phyloP scores from a whole-genome alignment of 345 rosid genomes.

The Angophora floribunda region DNA sequence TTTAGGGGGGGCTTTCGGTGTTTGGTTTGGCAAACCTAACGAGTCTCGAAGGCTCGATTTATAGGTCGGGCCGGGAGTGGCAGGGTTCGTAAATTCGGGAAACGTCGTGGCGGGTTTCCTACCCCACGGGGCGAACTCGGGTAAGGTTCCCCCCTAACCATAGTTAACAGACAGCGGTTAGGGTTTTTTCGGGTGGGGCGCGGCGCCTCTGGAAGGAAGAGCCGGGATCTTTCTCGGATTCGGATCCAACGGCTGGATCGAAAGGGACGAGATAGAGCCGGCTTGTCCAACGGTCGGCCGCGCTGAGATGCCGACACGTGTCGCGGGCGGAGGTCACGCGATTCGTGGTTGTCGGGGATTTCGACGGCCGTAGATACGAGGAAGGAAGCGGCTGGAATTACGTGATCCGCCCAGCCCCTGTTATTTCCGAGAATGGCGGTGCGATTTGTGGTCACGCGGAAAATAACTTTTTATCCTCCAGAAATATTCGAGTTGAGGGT shows the following conservation, averaged over 20 bases:
- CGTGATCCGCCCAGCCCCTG: background rate
- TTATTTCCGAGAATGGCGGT: background rate
- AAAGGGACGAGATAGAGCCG: background rate
- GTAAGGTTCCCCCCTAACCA: background rate
- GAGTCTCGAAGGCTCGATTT: conserved; percentile 39
- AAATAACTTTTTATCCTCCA: too few relatives aligned
- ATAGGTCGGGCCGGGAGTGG: conserved; percentile 19
- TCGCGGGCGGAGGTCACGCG: background rate
- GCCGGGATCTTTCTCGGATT: background rate
- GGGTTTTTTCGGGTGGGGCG: background rate
- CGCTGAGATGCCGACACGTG: background rate
- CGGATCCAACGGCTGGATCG: background rate
- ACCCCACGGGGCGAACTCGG: background rate
- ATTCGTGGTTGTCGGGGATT: background rate
- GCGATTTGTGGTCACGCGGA: background rate
- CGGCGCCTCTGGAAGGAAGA: background rate
- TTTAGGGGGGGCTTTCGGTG: conserved; percentile 20
- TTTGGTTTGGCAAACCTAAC: conserved; percentile 68
- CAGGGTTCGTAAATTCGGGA: background rate
- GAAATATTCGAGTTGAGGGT: background rate
- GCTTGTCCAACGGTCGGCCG: background rate
- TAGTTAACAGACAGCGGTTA: background rate
- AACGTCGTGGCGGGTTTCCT: background rate
- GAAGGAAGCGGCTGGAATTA: background rate
- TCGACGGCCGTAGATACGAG: background rate